phyloP scores from a whole-genome alignment of 768 basidiomycete species.

The Sarcodon sp. region DNA sequence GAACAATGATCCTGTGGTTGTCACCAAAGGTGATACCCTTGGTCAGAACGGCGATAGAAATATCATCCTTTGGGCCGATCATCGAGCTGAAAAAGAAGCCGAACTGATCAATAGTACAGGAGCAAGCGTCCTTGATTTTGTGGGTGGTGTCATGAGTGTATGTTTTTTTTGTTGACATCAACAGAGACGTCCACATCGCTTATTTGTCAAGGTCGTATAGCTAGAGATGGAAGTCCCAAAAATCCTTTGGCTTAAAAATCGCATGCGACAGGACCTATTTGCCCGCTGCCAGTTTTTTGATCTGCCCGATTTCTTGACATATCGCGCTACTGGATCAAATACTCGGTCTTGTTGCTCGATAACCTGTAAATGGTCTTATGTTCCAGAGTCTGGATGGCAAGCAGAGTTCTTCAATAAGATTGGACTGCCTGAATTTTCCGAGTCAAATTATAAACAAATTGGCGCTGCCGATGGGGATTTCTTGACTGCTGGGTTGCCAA shows the following conservation, averaged over 20 bases:
- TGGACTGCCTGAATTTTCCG: slow-evolving; percentile 59
- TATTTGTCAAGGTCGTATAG: slow-evolving; percentile 22
- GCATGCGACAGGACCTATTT: slow-evolving; percentile 68
- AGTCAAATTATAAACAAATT: slow-evolving; percentile 61
- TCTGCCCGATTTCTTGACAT: slow-evolving; percentile 93
- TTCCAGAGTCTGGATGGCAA: slow-evolving; percentile 83
- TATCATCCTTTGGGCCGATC: slow-evolving; percentile 94
- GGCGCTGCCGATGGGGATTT: slow-evolving; percentile 53
- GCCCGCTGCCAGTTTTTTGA: slow-evolving; percentile 74
- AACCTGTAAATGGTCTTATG: slow-evolving; percentile 92
- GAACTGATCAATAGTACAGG: slow-evolving; percentile 78
- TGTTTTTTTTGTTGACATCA: slow-evolving; percentile 12
- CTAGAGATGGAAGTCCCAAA: slow-evolving; percentile 99
- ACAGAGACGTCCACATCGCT: not conserved
- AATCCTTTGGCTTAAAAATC: slow-evolving; percentile 88
- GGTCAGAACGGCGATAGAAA: slow-evolving; percentile 68
- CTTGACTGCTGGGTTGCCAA: slow-evolving; percentile 74
- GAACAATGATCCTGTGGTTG: slow-evolving; percentile 57
- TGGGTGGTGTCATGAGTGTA: slow-evolving; percentile 94
- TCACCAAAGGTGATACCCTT: slow-evolving; percentile 55
- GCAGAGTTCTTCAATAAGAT: slow-evolving; percentile 77
- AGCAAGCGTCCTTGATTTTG: slow-evolving; percentile 82
- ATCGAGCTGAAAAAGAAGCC: slow-evolving; percentile 88
- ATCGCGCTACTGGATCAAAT: slow-evolving; percentile 66
- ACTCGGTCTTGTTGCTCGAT: slow-evolving; percentile 83